A percentile compares a stretch with the other conserved stretches of the same genome.
These are phyloP conservation scores for Sergeia podlipaevii DNA, from an alignment of 208 protist species.

Conservation along the genomic window DNA sequence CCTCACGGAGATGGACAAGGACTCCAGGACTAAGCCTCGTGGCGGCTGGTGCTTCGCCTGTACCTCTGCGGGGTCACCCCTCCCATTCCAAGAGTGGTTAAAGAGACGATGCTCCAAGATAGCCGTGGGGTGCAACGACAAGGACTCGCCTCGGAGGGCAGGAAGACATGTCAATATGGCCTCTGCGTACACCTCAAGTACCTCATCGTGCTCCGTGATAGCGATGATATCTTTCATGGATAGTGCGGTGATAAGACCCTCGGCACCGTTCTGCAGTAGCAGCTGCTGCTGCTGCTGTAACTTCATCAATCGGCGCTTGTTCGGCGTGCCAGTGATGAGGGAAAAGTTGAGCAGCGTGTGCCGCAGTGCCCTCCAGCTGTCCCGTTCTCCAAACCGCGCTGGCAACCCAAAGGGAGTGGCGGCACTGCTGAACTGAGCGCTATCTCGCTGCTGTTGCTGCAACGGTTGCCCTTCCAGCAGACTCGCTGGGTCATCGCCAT, in stretches of 20 bases:
- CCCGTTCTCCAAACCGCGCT: too few species aligned
- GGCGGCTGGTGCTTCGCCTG: conserved; percentile 23
- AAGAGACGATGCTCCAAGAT: too few species aligned
- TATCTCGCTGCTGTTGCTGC: too few species aligned
- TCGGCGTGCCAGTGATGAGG: neutral
- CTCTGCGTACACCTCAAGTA: conserved; percentile 23
- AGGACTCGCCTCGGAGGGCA: too few species aligned
- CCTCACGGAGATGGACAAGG: conserved; percentile 2
- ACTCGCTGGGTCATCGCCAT: too few species aligned
- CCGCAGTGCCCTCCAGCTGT: too few species aligned
- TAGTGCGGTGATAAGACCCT: neutral
- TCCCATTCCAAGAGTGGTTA: too few species aligned
- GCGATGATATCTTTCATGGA: conserved; percentile 19
- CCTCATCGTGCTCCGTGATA: conserved; percentile 35
- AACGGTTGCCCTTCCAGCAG: too few species aligned
- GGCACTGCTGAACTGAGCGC: too few species aligned
- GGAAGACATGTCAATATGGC: conserved; percentile 13
- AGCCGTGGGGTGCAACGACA: too few species aligned
- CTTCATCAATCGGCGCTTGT: neutral
- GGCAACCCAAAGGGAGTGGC: too few species aligned
- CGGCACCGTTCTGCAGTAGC: neutral
- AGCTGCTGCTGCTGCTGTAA: neutral
- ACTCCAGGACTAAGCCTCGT: conserved; percentile 18
- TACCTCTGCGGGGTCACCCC: too few species aligned
- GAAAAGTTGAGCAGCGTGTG: neutral